phyloP scores from a whole-genome alignment of 495 filamentous ascomycete genomes.

The Trypethelium eluteriae region DNA sequence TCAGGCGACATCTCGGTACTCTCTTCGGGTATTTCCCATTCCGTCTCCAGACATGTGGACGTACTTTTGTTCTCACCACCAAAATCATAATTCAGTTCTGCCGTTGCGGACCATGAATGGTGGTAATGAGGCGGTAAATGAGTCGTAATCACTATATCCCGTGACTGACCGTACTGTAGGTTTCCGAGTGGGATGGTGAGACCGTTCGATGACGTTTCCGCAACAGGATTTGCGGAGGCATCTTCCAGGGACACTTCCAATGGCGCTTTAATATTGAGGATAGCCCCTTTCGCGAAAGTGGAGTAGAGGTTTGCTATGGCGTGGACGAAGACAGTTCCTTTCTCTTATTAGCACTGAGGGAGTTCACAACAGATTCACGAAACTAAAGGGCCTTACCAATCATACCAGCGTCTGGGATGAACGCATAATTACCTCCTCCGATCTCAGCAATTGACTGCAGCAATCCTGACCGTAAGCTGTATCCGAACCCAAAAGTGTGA shows the following conservation, averaged over 20 bases:
- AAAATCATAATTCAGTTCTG: neutral
- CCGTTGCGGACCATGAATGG: neutral
- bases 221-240: neutral
- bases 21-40: neutral
- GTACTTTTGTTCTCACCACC: neutral
- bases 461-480: constrained; percentile 14
- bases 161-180: constrained; percentile 14
- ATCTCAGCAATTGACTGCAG: constrained; percentile 16
- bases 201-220: neutral
- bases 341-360: neutral
- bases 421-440: constrained; percentile 13
- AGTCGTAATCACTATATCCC: constrained; percentile 8
- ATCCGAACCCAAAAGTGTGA: constrained; percentile 17
- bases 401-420: constrained; percentile 16
- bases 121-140: constrained; percentile 1
- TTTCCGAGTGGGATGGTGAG: constrained; percentile 3
- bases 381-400: constrained; percentile 3
- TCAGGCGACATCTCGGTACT: neutral
- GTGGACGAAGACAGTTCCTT: constrained; percentile 17
- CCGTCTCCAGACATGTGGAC: neutral
- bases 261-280: neutral
- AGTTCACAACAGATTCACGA: neutral
- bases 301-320: constrained; percentile 15
- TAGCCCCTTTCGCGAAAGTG: constrained; percentile 7
- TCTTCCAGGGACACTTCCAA: neutral